A percentile compares a stretch with the other conserved stretches of the same genome.
Conservation (phyloP, 2,329 filamentous ascomycete species). For the Laburnicola sp. region DNA sequence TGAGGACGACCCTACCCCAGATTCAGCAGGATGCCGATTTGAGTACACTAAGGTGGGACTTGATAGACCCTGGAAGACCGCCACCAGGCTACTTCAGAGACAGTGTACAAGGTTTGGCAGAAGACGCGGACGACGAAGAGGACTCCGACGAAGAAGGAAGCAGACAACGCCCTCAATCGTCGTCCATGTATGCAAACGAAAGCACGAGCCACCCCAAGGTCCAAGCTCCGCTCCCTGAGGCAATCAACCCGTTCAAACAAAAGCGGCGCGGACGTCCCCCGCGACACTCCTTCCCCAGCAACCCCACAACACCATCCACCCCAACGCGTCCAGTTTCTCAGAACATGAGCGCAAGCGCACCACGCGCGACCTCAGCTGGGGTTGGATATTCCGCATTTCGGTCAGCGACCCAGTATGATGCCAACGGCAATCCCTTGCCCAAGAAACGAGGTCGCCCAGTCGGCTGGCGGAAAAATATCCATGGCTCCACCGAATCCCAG, state of each 20-base stretch:
- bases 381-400: conserved; percentile 52
- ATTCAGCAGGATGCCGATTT: conserved; percentile 57
- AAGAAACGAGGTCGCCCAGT: conserved; percentile 54
- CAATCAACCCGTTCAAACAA: conserved; percentile 39
- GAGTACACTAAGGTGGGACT: conserved; percentile 63
- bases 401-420: conserved; percentile 26
- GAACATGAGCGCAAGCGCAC: conserved; percentile 32
- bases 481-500: conserved; percentile 43
- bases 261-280: conserved; percentile 42
- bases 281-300: conserved; percentile 32
- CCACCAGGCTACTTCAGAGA: conserved; percentile 40
- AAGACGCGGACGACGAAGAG: conserved; percentile 42
- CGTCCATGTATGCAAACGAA: conserved; percentile 23
- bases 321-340: conserved; percentile 18
- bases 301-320: conserved; percentile 20
- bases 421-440: conserved; percentile 43
- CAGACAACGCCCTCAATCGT: conserved; percentile 13
- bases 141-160: conserved; percentile 40
- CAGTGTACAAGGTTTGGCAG: conserved; percentile 26
- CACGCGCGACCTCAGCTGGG: conserved; percentile 20
- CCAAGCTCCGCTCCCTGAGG: conserved; percentile 25
- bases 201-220: conserved; percentile 26
- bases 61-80: conserved; percentile 61
- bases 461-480: conserved; percentile 54
- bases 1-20: conserved; percentile 49